A percentile compares a stretch with the other conserved stretches of the same genome.
These are phyloP conservation scores for Thraustochytrium sp. DNA, from an alignment of 352 stramenopile species.

Conservation along the genomic window DNA sequence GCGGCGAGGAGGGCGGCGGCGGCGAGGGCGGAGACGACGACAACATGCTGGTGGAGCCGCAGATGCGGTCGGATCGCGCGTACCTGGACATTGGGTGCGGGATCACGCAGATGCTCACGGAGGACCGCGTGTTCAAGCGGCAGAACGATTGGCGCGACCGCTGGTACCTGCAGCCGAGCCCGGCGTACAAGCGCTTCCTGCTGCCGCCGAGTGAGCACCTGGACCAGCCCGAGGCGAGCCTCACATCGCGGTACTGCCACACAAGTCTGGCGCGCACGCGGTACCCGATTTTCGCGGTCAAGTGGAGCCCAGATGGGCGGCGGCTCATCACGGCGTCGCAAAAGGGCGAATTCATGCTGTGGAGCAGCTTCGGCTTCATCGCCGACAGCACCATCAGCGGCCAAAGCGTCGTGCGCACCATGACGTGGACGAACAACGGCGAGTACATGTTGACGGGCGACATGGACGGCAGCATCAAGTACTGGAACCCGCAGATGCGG, in stretches of 20 bases:
- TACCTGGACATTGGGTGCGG: conserved; percentile 21
- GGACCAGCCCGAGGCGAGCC: conserved; percentile 12
- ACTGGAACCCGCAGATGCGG: conserved; percentile 64
- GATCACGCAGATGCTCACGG: conserved; percentile 34
- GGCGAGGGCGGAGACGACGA: not conserved
- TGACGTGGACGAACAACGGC: conserved; percentile 63
- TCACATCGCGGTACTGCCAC: conserved; percentile 35
- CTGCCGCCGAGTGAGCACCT: conserved; percentile 24
- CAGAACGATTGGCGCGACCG: conserved; percentile 36
- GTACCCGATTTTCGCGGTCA: conserved; percentile 82
- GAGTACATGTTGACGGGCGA: conserved; percentile 66
- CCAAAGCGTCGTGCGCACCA: conserved; percentile 58
- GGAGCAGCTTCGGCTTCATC: conserved; percentile 94
- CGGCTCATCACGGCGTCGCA: conserved; percentile 92
- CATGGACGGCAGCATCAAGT: conserved; percentile 66
- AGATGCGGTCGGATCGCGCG: conserved; percentile 30
- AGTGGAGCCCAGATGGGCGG: conserved; percentile 88
- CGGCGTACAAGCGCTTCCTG: conserved; percentile 25
- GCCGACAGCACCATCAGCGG: conserved; percentile 91
- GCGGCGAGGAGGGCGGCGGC: not conserved
- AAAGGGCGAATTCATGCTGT: conserved; percentile 93
- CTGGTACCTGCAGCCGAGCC: conserved; percentile 13
- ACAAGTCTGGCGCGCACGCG: conserved; percentile 71
- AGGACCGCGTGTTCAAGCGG: conserved; percentile 8
- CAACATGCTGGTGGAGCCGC: conserved; percentile 37